Percentiles rank a stretch among this genome's conserved stretches.
phyloP scores from a whole-genome alignment of 1,139 yeast species.

The Torulaspora pretoriensis region DNA sequence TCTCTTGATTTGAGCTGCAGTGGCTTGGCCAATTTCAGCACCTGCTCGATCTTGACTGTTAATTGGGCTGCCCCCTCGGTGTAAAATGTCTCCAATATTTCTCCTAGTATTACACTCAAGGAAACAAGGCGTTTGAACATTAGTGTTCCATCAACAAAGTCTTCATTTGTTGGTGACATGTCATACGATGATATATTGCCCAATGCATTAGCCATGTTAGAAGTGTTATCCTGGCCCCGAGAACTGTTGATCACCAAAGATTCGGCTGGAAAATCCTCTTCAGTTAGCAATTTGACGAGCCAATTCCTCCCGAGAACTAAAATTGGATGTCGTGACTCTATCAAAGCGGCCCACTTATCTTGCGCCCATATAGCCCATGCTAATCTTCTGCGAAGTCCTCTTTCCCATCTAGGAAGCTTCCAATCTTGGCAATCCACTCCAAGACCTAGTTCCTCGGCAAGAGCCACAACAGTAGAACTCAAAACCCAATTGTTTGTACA shows the following conservation, averaged over 20 bases:
- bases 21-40: conserved; percentile 76
- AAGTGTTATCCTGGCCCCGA: conserved; percentile 7
- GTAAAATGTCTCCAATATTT: conserved; percentile 65
- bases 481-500: conserved; percentile 65
- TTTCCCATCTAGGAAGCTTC: conserved; percentile 91
- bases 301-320: conserved; percentile 59
- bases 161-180: conserved; percentile 41
- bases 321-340: conserved; percentile 79
- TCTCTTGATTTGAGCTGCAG: conserved; percentile 69
- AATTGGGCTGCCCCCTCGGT: conserved; percentile 62
- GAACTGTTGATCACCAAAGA: conserved; percentile 29
- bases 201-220: conserved; percentile 11
- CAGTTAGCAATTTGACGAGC: conserved; percentile 58
- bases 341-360: conserved; percentile 80
- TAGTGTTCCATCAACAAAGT: conserved; percentile 66
- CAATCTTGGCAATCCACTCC: conserved; percentile 83
- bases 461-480: conserved; percentile 78
- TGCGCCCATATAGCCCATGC: conserved; percentile 94
- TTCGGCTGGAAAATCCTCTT: conserved; percentile 69
- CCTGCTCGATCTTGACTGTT: conserved; percentile 55
- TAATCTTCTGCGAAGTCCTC: conserved; percentile 72
- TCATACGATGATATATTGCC: conserved; percentile 28
- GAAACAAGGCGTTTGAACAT: conserved; percentile 68
- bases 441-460: conserved; percentile 81
- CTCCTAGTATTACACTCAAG: conserved; percentile 65